phyloP scores from a whole-genome alignment of 805 yeast genomes.

The Saccharomyces mikatae region DNA sequence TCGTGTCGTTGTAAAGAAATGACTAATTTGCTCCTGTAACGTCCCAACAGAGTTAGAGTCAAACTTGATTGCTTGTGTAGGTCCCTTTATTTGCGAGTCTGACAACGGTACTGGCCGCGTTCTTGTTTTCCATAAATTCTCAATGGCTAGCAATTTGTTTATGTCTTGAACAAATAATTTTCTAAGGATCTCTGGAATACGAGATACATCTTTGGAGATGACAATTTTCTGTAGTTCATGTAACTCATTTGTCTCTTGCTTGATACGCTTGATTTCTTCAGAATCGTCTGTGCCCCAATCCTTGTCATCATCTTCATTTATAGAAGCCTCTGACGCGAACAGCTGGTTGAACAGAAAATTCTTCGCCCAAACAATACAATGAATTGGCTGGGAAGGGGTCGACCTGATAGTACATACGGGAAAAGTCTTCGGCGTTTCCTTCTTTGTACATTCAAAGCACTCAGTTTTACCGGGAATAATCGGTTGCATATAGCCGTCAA shows the following conservation, averaged over 20 bases:
- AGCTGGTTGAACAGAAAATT: constrained; percentile 77
- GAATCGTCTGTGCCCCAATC: constrained; percentile 54
- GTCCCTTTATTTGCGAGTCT: constrained; percentile 10
- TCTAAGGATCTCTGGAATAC: constrained; percentile 39
- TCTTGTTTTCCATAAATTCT: constrained; percentile 71
- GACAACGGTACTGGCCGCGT: constrained; percentile 59
- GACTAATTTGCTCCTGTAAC: constrained; percentile 51
- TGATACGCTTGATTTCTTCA: constrained; percentile 55
- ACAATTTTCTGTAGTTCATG: constrained; percentile 40
- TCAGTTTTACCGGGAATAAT: constrained; percentile 75
- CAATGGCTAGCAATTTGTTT: constrained; percentile 59
- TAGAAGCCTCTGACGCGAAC: constrained; percentile 45
- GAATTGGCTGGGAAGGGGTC: constrained; percentile 93
- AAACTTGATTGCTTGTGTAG: constrained; percentile 17
- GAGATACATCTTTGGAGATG: constrained; percentile 22
- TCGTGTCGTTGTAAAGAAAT: constrained; percentile 43
- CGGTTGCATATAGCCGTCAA: constrained; percentile 89
- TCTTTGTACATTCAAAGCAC: constrained; percentile 87
- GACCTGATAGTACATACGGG: constrained; percentile 97
- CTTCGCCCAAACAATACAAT: constrained; percentile 96
- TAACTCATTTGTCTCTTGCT: constrained; percentile 61
- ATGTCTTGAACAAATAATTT: constrained; percentile 72
- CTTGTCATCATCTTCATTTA: constrained; percentile 33
- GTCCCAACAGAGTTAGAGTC: constrained; percentile 46
- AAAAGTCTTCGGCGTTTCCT: constrained; percentile 80